phyloP scores from a whole-genome alignment of 805 yeast species.

The Yarrowia divulgata region DNA sequence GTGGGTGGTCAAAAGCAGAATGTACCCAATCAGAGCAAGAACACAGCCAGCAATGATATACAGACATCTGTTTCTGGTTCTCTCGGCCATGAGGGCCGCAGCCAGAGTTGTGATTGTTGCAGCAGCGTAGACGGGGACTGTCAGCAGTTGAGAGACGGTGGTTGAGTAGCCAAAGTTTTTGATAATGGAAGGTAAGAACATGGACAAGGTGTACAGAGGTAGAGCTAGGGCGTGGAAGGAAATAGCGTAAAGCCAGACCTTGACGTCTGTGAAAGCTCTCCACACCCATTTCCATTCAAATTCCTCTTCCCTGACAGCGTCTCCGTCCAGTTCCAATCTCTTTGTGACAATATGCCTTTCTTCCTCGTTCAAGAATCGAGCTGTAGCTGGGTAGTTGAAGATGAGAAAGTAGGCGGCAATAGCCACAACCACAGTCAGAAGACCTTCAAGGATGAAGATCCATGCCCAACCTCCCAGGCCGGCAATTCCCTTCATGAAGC shows the following conservation, averaged over 20 bases:
- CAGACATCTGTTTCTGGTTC: constrained; percentile 45
- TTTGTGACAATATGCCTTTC: constrained; percentile 44
- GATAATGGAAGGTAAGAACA: constrained; percentile 57
- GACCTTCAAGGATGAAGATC: constrained; percentile 56
- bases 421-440: constrained; percentile 52
- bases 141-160: constrained; percentile 54
- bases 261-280: neutral
- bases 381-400: constrained; percentile 53
- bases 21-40: constrained; percentile 51
- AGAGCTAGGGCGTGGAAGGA: constrained; percentile 22
- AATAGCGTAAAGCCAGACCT: constrained; percentile 24
- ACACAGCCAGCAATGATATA: constrained; percentile 51
- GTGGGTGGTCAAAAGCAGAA: neutral
- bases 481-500: constrained; percentile 57
- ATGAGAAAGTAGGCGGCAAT: constrained; percentile 49
- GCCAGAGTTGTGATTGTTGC: constrained; percentile 45
- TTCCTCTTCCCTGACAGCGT: constrained; percentile 46
- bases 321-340: constrained; percentile 51
- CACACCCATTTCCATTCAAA: constrained; percentile 32
- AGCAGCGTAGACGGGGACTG: constrained; percentile 57
- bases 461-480: constrained; percentile 53
- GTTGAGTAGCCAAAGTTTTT: constrained; percentile 55
- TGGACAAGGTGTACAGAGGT: constrained; percentile 47
- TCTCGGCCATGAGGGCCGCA: constrained; percentile 39
- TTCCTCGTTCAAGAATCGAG: constrained; percentile 51